These are phyloP conservation scores for Erodium chrysanthum DNA, from an alignment of 441 rosid species.

Conservation along the genomic window DNA sequence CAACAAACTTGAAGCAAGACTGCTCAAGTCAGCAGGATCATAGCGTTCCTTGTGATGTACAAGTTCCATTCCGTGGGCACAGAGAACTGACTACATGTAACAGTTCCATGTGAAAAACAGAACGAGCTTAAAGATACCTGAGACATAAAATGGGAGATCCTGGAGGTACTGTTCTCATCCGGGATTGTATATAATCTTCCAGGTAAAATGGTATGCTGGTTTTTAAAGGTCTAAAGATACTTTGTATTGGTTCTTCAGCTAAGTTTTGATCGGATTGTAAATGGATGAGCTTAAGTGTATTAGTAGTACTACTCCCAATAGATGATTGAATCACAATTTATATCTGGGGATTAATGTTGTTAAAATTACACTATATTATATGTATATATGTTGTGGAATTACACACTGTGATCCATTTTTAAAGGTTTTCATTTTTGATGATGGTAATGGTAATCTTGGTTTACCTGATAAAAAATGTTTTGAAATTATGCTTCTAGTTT, in stretches of 20 bases:
- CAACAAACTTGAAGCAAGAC: slow-evolving; percentile 12
- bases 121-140: no score
- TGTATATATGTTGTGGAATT: background rate
- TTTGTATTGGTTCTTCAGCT: background rate
- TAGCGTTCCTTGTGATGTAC: background rate
- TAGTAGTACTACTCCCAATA: background rate
- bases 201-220: background rate
- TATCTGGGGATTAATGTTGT: background rate
- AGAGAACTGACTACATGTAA: background rate
- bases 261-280: background rate
- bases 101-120: background rate
- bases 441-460: no score
- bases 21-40: background rate
- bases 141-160: background rate
- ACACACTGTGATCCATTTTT: background rate
- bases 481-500: no score
- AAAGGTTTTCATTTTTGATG: no score
- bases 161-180: background rate
- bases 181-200: background rate
- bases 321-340: background rate
- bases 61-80: background rate
- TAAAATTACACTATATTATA: background rate
- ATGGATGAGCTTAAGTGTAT: background rate
- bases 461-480: no score
- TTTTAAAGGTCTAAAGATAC: background rate